A percentile compares a stretch with the other conserved stretches of the same genome.
These are phyloP conservation scores for Collybia sp. DNA, from an alignment of 768 basidiomycete species.

Conservation along the genomic window DNA sequence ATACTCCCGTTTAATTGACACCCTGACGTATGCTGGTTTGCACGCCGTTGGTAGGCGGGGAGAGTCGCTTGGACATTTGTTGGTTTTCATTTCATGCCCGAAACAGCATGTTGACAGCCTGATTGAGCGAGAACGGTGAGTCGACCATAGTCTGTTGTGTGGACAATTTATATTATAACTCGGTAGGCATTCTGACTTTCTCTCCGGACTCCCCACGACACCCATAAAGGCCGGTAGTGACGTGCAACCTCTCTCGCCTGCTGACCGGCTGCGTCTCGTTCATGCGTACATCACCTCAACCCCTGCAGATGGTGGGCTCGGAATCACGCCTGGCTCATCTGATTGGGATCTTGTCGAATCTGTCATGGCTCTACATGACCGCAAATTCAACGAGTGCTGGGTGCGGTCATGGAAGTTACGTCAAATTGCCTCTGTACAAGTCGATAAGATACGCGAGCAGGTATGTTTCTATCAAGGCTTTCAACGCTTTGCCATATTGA, in stretches of 20 bases:
- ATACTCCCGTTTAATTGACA: conserved; percentile 58
- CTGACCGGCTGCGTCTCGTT: conserved; percentile 79
- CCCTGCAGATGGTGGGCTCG: conserved; percentile 76
- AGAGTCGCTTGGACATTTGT: conserved; percentile 68
- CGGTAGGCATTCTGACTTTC: conserved; percentile 67
- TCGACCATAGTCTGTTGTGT: neutral
- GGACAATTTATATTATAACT: neutral
- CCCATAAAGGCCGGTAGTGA: conserved; percentile 40
- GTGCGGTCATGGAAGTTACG: conserved; percentile 68
- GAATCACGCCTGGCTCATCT: conserved; percentile 64
- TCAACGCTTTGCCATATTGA: neutral
- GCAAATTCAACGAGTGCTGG: conserved; percentile 77
- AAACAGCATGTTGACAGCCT: conserved; percentile 56
- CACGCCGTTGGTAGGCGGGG: conserved; percentile 73
- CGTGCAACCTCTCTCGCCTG: conserved; percentile 49
- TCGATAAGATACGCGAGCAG: conserved; percentile 71
- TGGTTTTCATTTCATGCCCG: conserved; percentile 74
- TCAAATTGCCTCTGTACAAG: conserved; percentile 56
- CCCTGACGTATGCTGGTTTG: conserved; percentile 58
- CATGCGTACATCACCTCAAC: conserved; percentile 68
- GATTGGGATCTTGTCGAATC: conserved; percentile 81
- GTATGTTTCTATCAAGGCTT: conserved; percentile 28
- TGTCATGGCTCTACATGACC: conserved; percentile 82
- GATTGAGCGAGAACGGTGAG: conserved; percentile 72
- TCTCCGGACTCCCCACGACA: conserved; percentile 65